phyloP scores from a whole-genome alignment of 176 grass and related monocot species.

The Puya raimondii region DNA sequence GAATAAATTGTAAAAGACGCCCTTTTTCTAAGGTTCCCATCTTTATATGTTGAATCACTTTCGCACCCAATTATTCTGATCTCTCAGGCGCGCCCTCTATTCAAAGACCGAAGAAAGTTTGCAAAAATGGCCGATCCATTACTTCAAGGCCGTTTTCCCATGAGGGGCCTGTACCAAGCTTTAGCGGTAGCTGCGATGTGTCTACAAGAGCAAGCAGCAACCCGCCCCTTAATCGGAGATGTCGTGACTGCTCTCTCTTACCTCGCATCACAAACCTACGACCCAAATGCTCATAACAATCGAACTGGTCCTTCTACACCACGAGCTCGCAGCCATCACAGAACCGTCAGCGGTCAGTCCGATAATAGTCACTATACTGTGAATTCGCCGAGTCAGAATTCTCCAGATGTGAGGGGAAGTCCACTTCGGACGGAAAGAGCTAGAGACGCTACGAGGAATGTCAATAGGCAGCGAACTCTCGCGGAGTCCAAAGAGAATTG shows the following conservation, averaged over 20 bases:
- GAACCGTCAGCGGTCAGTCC: background rate
- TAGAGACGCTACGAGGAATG: slow-evolving; percentile 19
- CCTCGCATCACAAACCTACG: slow-evolving; percentile 41
- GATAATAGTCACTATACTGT: slow-evolving; percentile 17
- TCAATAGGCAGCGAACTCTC: slow-evolving; percentile 28
- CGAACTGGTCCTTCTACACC: slow-evolving; percentile 30
- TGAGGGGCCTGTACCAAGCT: slow-evolving; percentile 47
- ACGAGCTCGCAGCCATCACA: slow-evolving; percentile 14
- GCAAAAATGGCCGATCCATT: slow-evolving; percentile 64
- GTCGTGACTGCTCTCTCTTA: slow-evolving; percentile 56
- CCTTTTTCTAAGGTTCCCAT: too few species aligned
- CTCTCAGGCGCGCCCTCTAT: slow-evolving; percentile 67
- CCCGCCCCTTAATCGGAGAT: slow-evolving; percentile 50
- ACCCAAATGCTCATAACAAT: slow-evolving; percentile 8
- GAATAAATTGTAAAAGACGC: too few species aligned
- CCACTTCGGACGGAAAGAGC: background rate
- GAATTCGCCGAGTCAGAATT: slow-evolving; percentile 19
- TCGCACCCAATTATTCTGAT: slow-evolving; percentile 5
- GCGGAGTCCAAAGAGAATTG: slow-evolving; percentile 32
- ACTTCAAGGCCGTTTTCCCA: slow-evolving; percentile 39
- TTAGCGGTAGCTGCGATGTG: slow-evolving; percentile 77
- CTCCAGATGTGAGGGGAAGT: slow-evolving; percentile 9
- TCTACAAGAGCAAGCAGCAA: slow-evolving; percentile 57
- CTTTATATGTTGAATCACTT: too few species aligned
- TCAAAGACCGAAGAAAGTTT: slow-evolving; percentile 74